Base-by-base conservation (phyloP, 2,329 filamentous ascomycete species). In the Stachybotrys chlorohalonatus region DNA sequence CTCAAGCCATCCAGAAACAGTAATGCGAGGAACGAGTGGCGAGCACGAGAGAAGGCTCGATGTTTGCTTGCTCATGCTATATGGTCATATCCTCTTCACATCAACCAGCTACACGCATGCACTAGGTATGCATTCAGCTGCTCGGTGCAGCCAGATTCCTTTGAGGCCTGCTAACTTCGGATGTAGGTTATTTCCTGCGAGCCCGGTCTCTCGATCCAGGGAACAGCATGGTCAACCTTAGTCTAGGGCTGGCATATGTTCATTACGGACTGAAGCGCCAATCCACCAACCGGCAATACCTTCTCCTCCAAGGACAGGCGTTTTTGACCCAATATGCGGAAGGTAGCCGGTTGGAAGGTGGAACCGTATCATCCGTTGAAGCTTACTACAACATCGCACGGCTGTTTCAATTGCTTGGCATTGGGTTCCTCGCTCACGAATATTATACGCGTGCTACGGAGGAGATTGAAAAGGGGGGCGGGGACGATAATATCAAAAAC, bases 191-290 rank as follows among this genome's bases (percentile, higher is more conserved):
- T 73, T 95, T 95, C 65, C 84, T 92, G 63, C 83, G 89, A 54
- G 88, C 87, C 1, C 81, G 84, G 54, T 82, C 89, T 1, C 72
- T 96, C 2, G 86, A 91, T 59, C 87, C 89, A 0, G 71, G 80
- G 7, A 95, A 96, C 64, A 80, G 87, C 0, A 83, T 89, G 63
- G 81, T 96, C 59, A 87, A 90, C 58, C 80, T 99, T 11, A 88
- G 83, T 62, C 85, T 96, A 30, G 91, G 86, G 0, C 80, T 94
- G 11, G 86, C 86, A 32, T 97, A 96, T 68, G 82, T 96, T 46
- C 90, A 96, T 68, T 88, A 94, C 67, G 86, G 88, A 0, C 80
- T 96, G 64, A 96, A 97, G 69, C 82, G 93, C 2, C 90, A 95
- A 68, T 85, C 87, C 0, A 90, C 93, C 51, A 97, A 97, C 66